phyloP scores from a whole-genome alignment of 2,329 filamentous ascomycete genomes.

The Ilyonectria robusta region DNA sequence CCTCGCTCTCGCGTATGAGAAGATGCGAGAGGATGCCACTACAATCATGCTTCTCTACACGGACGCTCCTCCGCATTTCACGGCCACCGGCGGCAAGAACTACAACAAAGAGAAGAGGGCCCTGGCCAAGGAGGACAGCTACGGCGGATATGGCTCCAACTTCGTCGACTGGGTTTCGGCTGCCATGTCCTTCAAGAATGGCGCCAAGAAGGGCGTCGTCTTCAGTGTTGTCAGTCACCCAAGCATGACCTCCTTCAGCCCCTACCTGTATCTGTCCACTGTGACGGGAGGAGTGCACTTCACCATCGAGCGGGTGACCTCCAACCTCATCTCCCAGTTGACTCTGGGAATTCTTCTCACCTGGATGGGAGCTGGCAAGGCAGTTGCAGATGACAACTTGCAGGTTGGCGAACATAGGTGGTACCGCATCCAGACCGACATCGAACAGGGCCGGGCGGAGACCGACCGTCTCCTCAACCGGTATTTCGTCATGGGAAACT shows the following conservation, averaged over 20 bases:
- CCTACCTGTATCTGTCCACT: constrained; percentile 59
- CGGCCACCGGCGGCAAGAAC: constrained; percentile 49
- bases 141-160: constrained; percentile 50
- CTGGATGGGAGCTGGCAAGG: constrained; percentile 41
- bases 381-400: constrained; percentile 21
- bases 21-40: constrained; percentile 63
- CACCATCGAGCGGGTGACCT: constrained; percentile 40
- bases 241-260: constrained; percentile 41
- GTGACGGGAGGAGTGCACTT: constrained; percentile 60
- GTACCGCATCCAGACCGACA: constrained; percentile 33
- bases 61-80: constrained; percentile 63
- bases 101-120: constrained; percentile 47
- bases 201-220: constrained; percentile 58
- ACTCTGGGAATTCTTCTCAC: constrained; percentile 52
- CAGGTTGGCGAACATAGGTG: constrained; percentile 25
- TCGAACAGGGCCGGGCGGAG: constrained; percentile 31
- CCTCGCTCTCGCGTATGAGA: constrained; percentile 60
- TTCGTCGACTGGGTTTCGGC: constrained; percentile 63
- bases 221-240: constrained; percentile 57
- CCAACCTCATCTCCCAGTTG: constrained; percentile 56
- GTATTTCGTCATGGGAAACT: constrained; percentile 17
- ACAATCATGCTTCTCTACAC: constrained; percentile 65
- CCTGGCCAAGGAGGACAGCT: constrained; percentile 37
- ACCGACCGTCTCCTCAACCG: neutral
- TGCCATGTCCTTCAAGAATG: constrained; percentile 50